Base-by-base conservation (phyloP, 352 stramenopile genomes). In the Saprolegnia diclina region DNA sequence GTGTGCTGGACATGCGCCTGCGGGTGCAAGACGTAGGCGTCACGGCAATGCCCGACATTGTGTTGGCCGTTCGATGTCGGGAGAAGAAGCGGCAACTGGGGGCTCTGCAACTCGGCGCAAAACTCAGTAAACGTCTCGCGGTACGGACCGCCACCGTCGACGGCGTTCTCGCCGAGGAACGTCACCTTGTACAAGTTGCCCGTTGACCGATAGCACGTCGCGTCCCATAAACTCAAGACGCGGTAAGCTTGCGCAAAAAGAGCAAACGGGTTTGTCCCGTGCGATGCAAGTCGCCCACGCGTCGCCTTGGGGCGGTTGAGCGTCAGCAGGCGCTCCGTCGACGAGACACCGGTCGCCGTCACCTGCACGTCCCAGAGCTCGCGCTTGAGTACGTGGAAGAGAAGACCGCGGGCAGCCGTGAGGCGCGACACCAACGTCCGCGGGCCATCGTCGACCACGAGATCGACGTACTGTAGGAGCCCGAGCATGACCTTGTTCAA, bases 11-110 rank as follows among this genome's bases (percentile, higher is more conserved):
- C 14, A 61, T 72, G 42, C 75, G 76, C 37, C 85, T 55, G 40
- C 0, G 93, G 89, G 70, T 97, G 96, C 57, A 97, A 56, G 14
- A 98, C 72, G 79, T 89, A 98, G 44, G 89, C 92, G 55, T 98
- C 92, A 5, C 89, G 79, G 16, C 89, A 90, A 19, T 77, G 71
- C 26, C 94, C 91, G 53, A 97, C 90, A 38, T 95, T 91, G 65
- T 97, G 87, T 50, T 92, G 82, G 5, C 79, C 87, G 64, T 98
- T 98, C 4, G 88, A 85, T 9, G 85, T 95, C 18, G 80, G 86
- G 9, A 98, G 72, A 40, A 98, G 79, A 14, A 98, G 65, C 21
- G 89, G 77, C 21, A 97, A 71, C 59, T 95, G 88, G 0, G 67
- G 59, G 59, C 84, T 94, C 71, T 96, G 85, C 0, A 91, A 72